phyloP scores from a whole-genome alignment of 2,329 filamentous ascomycete genomes.

The Fusarium nygamai region DNA sequence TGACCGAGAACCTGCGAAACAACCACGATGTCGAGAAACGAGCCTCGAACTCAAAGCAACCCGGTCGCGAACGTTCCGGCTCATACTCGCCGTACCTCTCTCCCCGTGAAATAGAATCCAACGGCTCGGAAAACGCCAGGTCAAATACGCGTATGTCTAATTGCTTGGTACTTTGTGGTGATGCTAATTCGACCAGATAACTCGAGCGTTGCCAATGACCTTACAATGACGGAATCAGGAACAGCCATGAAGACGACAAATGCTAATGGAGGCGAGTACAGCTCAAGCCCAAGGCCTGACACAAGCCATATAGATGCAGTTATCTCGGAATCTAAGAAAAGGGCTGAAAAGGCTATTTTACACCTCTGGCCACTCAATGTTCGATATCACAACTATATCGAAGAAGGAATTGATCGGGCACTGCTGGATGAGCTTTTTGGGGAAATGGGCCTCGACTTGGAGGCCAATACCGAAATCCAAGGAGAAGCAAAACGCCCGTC shows the following conservation, averaged over 20 bases:
- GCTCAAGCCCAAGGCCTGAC: not conserved
- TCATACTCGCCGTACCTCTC: conserved; percentile 65
- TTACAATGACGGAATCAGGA: not conserved
- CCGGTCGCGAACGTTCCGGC: conserved; percentile 57
- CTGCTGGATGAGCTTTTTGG: conserved; percentile 73
- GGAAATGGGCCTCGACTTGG: conserved; percentile 70
- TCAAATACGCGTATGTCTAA: conserved; percentile 17
- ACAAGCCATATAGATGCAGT: not conserved
- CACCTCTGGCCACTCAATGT: conserved; percentile 73
- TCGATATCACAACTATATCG: conserved; percentile 76
- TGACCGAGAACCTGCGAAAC: not conserved
- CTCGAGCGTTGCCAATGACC: not conserved
- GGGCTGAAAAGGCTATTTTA: conserved; percentile 74
- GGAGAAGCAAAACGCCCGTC: not conserved
- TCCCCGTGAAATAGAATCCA: conserved; percentile 55
- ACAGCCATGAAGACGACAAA: not conserved
- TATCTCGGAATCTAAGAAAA: conserved; percentile 58
- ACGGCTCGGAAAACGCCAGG: conserved; percentile 14
- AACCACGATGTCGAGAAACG: not conserved
- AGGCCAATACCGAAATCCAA: not conserved
- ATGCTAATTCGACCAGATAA: conserved; percentile 29
- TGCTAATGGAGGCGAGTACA: not conserved
- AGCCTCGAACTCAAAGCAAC: not conserved
- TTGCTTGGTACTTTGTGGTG: not conserved
- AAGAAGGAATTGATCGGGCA: conserved; percentile 74